These are phyloP conservation scores for Solanum chilense DNA, from an alignment of 257 asterid species.

Conservation along the genomic window DNA sequence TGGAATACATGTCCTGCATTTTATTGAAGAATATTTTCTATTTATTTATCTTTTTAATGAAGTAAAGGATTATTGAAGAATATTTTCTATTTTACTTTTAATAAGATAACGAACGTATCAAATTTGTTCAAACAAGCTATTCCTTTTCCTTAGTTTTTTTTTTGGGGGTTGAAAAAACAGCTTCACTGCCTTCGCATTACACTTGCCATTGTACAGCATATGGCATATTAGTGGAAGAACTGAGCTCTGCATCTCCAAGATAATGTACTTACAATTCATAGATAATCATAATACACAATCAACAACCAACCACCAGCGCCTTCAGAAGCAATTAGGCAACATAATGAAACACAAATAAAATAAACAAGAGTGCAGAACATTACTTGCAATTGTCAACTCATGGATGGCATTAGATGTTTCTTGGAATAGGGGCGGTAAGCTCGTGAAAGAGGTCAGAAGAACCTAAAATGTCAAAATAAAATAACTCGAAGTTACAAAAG, in stretches of 20 bases:
- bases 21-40: background rate
- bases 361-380: background rate
- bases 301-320: background rate
- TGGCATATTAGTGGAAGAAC: background rate
- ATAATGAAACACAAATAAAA: background rate
- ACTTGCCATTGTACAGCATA: background rate
- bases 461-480: constrained; percentile 19
- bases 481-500: background rate
- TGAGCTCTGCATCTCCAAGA: background rate
- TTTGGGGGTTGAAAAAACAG: background rate
- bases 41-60: background rate
- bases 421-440: constrained; percentile 49
- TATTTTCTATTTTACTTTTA: background rate
- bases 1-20: background rate
- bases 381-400: constrained; percentile 45
- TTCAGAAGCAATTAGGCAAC: background rate
- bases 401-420: constrained; percentile 24
- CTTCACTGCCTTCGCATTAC: background rate
- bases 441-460: constrained; percentile 23
- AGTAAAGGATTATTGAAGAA: background rate
- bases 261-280: background rate
- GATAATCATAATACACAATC: background rate
- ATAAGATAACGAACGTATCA: background rate
- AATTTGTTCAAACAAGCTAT: background rate
- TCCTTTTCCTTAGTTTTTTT: background rate